phyloP scores from a whole-genome alignment of 148 eudicot species.

The Tetragonia tetragonoides region DNA sequence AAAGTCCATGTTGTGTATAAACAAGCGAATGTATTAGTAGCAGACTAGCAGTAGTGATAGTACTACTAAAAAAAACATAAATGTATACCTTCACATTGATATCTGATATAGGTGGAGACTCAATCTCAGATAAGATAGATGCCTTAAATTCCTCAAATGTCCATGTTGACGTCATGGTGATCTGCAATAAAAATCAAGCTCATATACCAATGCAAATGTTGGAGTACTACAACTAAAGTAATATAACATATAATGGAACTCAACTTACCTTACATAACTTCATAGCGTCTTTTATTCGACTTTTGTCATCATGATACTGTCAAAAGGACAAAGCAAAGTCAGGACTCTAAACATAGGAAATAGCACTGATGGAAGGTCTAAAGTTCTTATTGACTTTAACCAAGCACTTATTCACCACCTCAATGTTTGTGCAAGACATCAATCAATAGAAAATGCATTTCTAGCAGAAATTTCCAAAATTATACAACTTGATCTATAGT shows the following conservation, averaged over 20 bases:
- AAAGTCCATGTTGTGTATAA: too few species aligned
- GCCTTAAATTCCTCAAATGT: conserved; percentile 71
- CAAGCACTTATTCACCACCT: background rate
- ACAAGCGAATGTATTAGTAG: too few species aligned
- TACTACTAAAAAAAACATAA: too few species aligned
- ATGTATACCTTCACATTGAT: conserved; percentile 68
- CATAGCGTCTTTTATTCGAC: conserved; percentile 66
- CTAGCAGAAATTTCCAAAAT: background rate
- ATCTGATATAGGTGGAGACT: conserved; percentile 53
- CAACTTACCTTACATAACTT: conserved; percentile 66
- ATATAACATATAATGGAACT: background rate
- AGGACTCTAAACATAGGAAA: conserved; percentile 6
- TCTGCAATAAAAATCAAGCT: conserved; percentile 38
- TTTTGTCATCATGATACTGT: conserved; percentile 92
- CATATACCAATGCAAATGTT: background rate
- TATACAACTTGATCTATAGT: too few species aligned
- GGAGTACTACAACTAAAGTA: background rate
- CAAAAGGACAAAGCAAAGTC: conserved; percentile 21
- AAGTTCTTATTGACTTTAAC: background rate
- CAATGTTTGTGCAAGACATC: background rate
- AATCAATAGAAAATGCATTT: background rate
- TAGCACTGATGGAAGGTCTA: background rate
- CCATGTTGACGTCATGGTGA: conserved; percentile 59
- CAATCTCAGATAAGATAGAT: conserved; percentile 47
- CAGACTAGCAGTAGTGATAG: too few species aligned